Percentiles rank a stretch among this genome's conserved stretches.
Conservation (phyloP, 371 early-diverging fungal species). For the Pancytospora epiphaga region DNA sequence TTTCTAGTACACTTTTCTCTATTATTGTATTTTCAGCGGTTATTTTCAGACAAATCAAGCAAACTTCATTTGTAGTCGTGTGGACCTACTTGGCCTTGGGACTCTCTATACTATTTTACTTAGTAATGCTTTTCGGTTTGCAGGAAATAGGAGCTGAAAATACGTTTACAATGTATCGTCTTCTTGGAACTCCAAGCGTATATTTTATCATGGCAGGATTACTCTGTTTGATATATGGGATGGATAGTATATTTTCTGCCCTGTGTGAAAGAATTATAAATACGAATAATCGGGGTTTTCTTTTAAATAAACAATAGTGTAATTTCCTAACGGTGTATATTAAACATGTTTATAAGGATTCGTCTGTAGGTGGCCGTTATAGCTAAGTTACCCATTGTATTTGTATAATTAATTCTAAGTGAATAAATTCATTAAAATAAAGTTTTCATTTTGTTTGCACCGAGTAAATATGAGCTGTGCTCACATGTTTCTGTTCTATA, state of each 20-base stretch:
- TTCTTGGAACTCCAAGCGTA: constrained; percentile 19
- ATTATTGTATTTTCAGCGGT: constrained; percentile 48
- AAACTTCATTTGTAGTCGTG: constrained; percentile 25
- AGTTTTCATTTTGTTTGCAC: no score
- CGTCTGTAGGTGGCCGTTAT: no score
- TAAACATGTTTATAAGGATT: no score
- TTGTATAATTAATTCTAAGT: no score
- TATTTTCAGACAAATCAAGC: constrained; percentile 41
- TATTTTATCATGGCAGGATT: constrained; percentile 13
- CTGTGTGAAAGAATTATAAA: no score
- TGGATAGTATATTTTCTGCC: constrained; percentile 2
- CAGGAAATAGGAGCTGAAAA: constrained; percentile 18
- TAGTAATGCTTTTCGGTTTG: constrained; percentile 35
- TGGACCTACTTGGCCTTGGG: constrained; percentile 37
- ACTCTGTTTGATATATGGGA: constrained; percentile 3
- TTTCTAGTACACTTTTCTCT: constrained; percentile 32
- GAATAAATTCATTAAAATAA: no score
- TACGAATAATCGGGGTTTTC: no score
- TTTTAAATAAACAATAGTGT: no score
- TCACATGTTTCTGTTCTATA: no score
- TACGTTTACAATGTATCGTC: neutral
- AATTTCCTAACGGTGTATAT: no score
- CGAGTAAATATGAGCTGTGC: no score
- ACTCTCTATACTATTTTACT: constrained; percentile 22
- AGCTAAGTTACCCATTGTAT: no score